phyloP scores from a whole-genome alignment of 163 green algal species.

The Coccomyxa subellipsoidea region DNA sequence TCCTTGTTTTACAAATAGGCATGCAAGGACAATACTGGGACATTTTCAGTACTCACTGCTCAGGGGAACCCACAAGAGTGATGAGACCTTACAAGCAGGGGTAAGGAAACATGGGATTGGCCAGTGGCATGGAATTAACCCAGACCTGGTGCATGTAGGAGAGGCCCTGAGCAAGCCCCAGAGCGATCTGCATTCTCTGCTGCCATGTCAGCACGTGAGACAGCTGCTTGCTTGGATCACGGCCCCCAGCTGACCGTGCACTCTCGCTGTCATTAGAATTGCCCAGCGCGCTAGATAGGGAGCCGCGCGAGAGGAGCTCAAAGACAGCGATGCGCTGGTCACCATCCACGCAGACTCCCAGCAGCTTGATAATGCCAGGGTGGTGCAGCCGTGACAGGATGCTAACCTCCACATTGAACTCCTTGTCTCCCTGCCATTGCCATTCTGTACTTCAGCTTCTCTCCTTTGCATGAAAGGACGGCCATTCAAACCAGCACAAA shows the following conservation, averaged over 20 bases:
- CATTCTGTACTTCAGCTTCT: background rate
- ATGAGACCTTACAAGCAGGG: too few species aligned
- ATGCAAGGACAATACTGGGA: too few species aligned
- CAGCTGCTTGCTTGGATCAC: background rate
- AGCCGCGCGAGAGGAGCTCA: constrained; percentile 33
- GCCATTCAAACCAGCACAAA: background rate
- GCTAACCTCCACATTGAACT: constrained; percentile 55
- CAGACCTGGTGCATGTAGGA: constrained; percentile 44
- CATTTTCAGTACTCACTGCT: too few species aligned
- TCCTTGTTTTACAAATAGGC: too few species aligned
- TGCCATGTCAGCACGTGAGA: constrained; percentile 22
- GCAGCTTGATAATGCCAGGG: constrained; percentile 37
- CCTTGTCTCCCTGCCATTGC: constrained; percentile 41
- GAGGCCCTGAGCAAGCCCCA: constrained; percentile 38
- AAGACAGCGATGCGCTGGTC: constrained; percentile 34
- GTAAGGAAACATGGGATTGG: too few species aligned
- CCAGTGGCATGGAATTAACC: too few species aligned
- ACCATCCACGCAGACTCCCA: constrained; percentile 47
- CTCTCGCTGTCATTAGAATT: background rate
- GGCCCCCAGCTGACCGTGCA: background rate
- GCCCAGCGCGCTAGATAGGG: constrained; percentile 24
- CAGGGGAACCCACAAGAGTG: too few species aligned
- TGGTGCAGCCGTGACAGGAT: constrained; percentile 46
- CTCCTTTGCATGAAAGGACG: background rate
- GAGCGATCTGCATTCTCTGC: constrained; percentile 20